phyloP scores from a whole-genome alignment of 2,329 filamentous ascomycete species.

The Stenocarpella maydis region DNA sequence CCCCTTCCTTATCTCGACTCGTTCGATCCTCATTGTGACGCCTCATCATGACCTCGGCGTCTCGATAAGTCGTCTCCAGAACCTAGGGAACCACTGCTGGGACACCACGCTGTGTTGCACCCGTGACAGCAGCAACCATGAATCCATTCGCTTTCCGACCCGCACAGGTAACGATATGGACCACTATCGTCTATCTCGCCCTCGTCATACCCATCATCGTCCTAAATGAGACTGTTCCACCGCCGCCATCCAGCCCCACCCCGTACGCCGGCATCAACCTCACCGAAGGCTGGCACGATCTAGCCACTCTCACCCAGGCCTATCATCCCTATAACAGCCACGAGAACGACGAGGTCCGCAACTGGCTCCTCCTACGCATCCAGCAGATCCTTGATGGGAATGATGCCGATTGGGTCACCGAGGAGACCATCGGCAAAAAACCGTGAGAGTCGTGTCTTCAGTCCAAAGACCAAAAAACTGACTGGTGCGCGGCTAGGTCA shows the following conservation, averaged over 20 bases:
- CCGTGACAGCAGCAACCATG: conserved; percentile 34
- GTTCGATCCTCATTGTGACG: neutral
- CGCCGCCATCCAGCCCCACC: conserved; percentile 60
- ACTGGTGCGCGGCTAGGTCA: neutral
- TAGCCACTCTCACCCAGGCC: conserved; percentile 75
- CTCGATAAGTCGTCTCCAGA: conserved; percentile 12
- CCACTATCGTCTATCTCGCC: conserved; percentile 78
- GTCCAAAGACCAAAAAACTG: neutral
- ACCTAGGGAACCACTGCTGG: neutral
- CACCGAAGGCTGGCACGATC: conserved; percentile 85
- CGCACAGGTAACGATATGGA: conserved; percentile 82
- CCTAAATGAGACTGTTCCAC: conserved; percentile 79
- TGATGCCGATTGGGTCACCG: conserved; percentile 55
- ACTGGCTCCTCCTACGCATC: conserved; percentile 78
- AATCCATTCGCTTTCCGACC: conserved; percentile 81
- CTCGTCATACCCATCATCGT: conserved; percentile 76
- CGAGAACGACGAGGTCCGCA: conserved; percentile 80
- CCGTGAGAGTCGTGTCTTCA: conserved; percentile 31
- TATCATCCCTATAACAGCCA: conserved; percentile 92
- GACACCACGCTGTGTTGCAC: neutral
- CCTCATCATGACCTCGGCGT: conserved; percentile 1
- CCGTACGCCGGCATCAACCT: conserved; percentile 75
- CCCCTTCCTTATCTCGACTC: neutral
- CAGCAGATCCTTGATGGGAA: conserved; percentile 73
- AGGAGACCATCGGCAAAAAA: conserved; percentile 43